Evolutionary conservation across 805 yeast species (phyloP), one percentile per base, ranked within the genome.

Genomic region (Dipodascus geniculatus): DNA sequence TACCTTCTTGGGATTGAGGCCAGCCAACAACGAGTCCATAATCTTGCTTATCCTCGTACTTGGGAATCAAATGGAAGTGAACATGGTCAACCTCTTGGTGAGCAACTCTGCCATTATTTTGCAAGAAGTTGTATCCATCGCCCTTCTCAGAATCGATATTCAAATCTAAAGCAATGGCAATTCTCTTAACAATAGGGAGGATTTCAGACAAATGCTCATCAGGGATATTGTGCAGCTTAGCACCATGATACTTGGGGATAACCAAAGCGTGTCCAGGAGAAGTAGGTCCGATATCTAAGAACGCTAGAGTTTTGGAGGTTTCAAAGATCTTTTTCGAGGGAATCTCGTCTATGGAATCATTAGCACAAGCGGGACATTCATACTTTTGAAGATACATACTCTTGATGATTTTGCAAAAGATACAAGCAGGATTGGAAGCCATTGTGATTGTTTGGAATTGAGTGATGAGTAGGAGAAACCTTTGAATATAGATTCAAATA

Each of bases 41-140:
- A 23, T 47, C 31, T 19, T 90, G 74, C 44, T 77, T 76, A 1
- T 69, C 72, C 62, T 82, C 83, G 55, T 77, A 77, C 77, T 91
- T 91, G 51, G 99, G 99, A 66, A 91, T 91, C 68, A 91, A 80
- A 68, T 91, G 99, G 78, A 93, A 86, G 68, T 91, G 99, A 55
- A 93, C 97, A 67, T 91, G 99, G 61, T 86, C 93, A 54, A 93
- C 98, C 54, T 78, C 84, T 73, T 91, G 99, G 66, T 93, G 98
- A 11, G 98, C 99, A 64, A 90, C 82, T 66, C 87, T 73, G 51
- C 98, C 98, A 62, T 91, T 93, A 75, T 91, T 93, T 70, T 90
- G 98, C 60, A 91, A 73, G 20, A 91, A 67, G 66, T 91, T 91
- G 76, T 91, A 91, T 48, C 96, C 95, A 51, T 71, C 75, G 31